A percentile compares a stretch with the other conserved stretches of the same genome.
phyloP scores from a whole-genome alignment of 345 rosid species.

The Pelargonium nanum region DNA sequence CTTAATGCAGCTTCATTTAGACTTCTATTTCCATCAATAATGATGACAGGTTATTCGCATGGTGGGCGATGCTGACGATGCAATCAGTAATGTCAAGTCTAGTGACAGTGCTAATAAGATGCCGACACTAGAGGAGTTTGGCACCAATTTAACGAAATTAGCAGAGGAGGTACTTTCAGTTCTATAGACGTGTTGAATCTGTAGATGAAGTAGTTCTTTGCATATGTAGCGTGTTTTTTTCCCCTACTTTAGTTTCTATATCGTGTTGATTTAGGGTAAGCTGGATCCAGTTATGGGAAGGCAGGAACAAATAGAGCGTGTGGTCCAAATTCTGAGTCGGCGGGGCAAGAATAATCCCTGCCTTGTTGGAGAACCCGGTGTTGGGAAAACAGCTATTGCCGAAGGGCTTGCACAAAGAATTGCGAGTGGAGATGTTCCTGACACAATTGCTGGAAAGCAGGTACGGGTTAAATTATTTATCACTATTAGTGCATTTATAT shows the following conservation, averaged over 20 bases:
- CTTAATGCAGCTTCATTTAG: neutral
- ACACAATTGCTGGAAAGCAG: conserved; percentile 93
- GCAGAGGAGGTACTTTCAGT: conserved; percentile 73
- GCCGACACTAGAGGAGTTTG: conserved; percentile 98
- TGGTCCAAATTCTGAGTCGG: conserved; percentile 89
- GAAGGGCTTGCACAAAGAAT: conserved; percentile 98
- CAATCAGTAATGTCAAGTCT: conserved; percentile 60
- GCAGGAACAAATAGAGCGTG: conserved; percentile 89
- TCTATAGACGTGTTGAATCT: conserved; percentile 2
- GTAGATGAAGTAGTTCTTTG: neutral
- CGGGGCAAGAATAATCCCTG: conserved; percentile 96
- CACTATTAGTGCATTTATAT: neutral
- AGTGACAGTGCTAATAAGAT: conserved; percentile 66
- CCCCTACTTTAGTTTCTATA: neutral
- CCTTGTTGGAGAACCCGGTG: conserved; percentile 99
- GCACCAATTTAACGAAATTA: conserved; percentile 87
- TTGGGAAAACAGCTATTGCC: conserved; percentile 98
- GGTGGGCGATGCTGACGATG: conserved; percentile 91
- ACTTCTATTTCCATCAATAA: neutral
- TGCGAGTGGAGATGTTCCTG: conserved; percentile 91
- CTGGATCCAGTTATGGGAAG: conserved; percentile 99
- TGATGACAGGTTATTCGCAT: conserved; percentile 75
- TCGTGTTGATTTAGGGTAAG: conserved; percentile 53
- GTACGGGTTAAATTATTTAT: conserved; percentile 18
- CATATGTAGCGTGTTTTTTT: neutral